These are phyloP conservation scores for Cutaneotrichosporon mucoides DNA, from an alignment of 1,284 basidiomycete genomes.

Conservation along the genomic window DNA sequence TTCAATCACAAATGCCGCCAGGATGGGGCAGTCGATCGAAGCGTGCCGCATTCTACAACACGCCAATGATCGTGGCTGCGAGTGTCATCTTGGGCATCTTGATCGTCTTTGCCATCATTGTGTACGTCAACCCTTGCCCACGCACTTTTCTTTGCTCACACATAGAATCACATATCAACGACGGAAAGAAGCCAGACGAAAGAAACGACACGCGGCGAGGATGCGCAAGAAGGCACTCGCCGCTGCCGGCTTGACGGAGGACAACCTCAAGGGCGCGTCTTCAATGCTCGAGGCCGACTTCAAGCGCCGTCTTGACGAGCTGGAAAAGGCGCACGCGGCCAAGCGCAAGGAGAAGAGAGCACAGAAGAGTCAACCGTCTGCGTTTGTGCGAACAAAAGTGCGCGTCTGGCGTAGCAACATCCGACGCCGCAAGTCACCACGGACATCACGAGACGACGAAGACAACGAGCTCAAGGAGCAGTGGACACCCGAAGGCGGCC, in stretches of 20 bases:
- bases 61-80: constrained; percentile 45
- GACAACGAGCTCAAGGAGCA: not conserved
- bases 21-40: constrained; percentile 1
- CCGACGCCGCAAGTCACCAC: constrained; percentile 10
- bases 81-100: constrained; percentile 41
- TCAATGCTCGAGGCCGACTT: constrained; percentile 23
- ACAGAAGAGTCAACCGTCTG: constrained; percentile 21
- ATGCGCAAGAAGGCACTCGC: constrained; percentile 37
- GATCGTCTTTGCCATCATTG: constrained; percentile 39
- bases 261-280: constrained; percentile 22
- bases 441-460: constrained; percentile 9
- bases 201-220: constrained; percentile 38
- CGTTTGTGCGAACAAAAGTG: constrained; percentile 34
- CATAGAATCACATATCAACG: constrained; percentile 36
- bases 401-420: constrained; percentile 35
- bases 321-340: constrained; percentile 29
- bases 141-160: constrained; percentile 1
- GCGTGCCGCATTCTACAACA: constrained; percentile 41
- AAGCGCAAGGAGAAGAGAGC: constrained; percentile 17
- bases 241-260: constrained; percentile 37
- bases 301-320: constrained; percentile 32
- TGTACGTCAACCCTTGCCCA: constrained; percentile 23
- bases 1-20: not conserved
- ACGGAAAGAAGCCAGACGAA: constrained; percentile 34
- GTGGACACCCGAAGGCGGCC: not conserved